Percentiles rank a stretch among this genome's conserved stretches.
phyloP scores from a whole-genome alignment of 345 rosid species.

The Populus ilicifolia region DNA sequence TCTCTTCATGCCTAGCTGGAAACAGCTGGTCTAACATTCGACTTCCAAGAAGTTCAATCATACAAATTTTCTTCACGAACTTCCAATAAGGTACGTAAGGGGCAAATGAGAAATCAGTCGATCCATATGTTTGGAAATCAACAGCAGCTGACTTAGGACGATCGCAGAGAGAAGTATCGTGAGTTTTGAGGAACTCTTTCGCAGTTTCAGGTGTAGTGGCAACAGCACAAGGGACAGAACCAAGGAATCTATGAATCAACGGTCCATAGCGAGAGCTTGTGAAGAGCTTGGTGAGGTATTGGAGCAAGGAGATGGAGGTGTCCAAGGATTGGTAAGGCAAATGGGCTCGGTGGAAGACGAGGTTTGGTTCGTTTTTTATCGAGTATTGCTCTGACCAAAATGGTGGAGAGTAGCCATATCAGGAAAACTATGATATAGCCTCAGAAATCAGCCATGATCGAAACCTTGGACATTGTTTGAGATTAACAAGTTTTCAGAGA shows the following conservation, averaged over 20 bases:
- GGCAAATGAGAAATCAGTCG: conserved; percentile 47
- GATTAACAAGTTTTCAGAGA: background rate
- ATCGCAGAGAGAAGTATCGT: conserved; percentile 41
- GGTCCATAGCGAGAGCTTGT: conserved; percentile 58
- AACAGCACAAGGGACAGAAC: conserved; percentile 51
- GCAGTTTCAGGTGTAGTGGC: conserved; percentile 59
- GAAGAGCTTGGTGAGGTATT: conserved; percentile 57
- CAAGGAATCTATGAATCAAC: conserved; percentile 48
- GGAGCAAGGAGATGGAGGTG: conserved; percentile 60
- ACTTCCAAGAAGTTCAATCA: conserved; percentile 46
- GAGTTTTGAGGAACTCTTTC: conserved; percentile 63
- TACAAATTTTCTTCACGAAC: conserved; percentile 61
- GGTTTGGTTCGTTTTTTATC: conserved; percentile 4
- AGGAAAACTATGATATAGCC: conserved; percentile 36
- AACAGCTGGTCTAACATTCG: conserved; percentile 33
- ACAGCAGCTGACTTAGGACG: conserved; percentile 35
- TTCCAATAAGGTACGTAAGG: conserved; percentile 60
- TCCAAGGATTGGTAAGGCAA: conserved; percentile 53
- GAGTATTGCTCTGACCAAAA: conserved; percentile 29
- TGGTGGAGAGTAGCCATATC: conserved; percentile 35
- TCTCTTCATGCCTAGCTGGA: conserved; percentile 41
- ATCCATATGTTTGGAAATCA: conserved; percentile 53
- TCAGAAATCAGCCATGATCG: conserved; percentile 30
- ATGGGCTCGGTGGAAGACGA: conserved; percentile 48
- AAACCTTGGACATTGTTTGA: background rate